A percentile compares a stretch with the other conserved stretches of the same genome.
Evolutionary conservation across 768 basidiomycete genomes (phyloP).

Genomic region (Suillus subluteus): DNA sequence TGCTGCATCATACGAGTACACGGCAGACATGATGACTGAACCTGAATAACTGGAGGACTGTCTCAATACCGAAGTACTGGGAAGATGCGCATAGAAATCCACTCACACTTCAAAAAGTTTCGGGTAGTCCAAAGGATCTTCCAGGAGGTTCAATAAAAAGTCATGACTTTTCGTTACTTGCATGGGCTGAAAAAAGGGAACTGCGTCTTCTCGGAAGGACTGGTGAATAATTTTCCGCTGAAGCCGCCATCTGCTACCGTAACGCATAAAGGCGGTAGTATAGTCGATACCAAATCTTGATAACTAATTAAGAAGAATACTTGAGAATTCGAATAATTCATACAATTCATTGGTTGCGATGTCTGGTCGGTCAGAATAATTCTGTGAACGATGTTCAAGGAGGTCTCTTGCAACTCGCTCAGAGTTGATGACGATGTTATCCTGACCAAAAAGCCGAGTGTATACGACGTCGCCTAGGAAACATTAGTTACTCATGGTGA

Average conservation of each 20-base stretch:
- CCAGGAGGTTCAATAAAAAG: slow-evolving; percentile 3
- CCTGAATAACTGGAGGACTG: slow-evolving; percentile 8
- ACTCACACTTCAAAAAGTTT: slow-evolving; percentile 9
- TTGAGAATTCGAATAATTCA: not conserved
- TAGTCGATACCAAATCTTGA: slow-evolving; percentile 16
- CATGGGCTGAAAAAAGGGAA: slow-evolving; percentile 4
- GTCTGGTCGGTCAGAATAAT: slow-evolving; percentile 16
- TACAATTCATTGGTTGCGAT: slow-evolving; percentile 13
- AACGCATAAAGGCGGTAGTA: slow-evolving; percentile 17
- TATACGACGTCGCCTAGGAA: slow-evolving; percentile 13
- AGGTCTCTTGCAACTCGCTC: slow-evolving; percentile 17
- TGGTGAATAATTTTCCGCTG: slow-evolving; percentile 21
- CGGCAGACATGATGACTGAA: slow-evolving; percentile 13
- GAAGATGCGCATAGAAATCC: not conserved
- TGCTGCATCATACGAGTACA: slow-evolving; percentile 15
- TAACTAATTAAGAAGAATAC: not conserved
- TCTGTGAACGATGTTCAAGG: slow-evolving; percentile 16
- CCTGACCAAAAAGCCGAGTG: slow-evolving; percentile 11
- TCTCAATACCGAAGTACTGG: not conserved
- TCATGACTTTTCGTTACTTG: slow-evolving; percentile 7
- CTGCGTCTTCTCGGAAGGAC: slow-evolving; percentile 14
- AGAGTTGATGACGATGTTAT: slow-evolving; percentile 19
- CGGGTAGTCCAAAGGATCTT: slow-evolving; percentile 2
- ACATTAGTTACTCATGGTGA: not conserved
- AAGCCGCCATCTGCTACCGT: slow-evolving; percentile 19